A percentile compares a stretch with the other conserved stretches of the same genome.
Conservation (phyloP, 371 early-diverging fungal species). For the Mucor indicus region DNA sequence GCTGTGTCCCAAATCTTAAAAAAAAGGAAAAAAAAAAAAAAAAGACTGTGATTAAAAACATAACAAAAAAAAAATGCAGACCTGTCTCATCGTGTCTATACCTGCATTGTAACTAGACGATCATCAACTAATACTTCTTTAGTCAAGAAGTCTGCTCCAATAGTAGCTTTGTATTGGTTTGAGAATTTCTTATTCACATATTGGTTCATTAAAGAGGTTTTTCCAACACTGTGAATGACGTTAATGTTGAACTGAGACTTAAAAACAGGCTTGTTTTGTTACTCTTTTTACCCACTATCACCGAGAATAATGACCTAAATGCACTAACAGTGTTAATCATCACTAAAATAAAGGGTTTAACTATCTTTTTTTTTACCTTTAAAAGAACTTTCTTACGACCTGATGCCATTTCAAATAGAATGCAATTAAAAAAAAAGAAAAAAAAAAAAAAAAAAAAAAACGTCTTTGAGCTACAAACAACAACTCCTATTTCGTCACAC, state of each 20-base stretch:
- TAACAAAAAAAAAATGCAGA: background rate
- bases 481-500: conserved; percentile 4
- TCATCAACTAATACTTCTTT: conserved; percentile 96
- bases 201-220: conserved; percentile 98
- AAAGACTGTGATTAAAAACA: no score
- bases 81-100: conserved; percentile 17
- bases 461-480: background rate
- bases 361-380: conserved; percentile 1
- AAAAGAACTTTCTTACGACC: conserved; percentile 16
- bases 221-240: conserved; percentile 72
- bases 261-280: background rate
- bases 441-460: conserved; percentile 1
- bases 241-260: background rate
- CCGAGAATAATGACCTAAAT: conserved; percentile 84
- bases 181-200: conserved; percentile 98
- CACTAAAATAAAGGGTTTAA: background rate
- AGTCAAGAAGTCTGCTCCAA: conserved; percentile 99
- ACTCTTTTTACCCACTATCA: conserved; percentile 75
- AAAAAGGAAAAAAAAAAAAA: no score
- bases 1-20: conserved; percentile 91
- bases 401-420: conserved; percentile 5
- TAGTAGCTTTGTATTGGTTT: conserved; percentile 99
- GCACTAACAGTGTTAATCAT: no score
- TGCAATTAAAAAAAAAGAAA: background rate
- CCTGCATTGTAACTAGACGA: conserved; percentile 89